A percentile compares a stretch with the other conserved stretches of the same genome.
Conservation (phyloP, 208 protist species). For the Crithidia expoeki region DNA sequence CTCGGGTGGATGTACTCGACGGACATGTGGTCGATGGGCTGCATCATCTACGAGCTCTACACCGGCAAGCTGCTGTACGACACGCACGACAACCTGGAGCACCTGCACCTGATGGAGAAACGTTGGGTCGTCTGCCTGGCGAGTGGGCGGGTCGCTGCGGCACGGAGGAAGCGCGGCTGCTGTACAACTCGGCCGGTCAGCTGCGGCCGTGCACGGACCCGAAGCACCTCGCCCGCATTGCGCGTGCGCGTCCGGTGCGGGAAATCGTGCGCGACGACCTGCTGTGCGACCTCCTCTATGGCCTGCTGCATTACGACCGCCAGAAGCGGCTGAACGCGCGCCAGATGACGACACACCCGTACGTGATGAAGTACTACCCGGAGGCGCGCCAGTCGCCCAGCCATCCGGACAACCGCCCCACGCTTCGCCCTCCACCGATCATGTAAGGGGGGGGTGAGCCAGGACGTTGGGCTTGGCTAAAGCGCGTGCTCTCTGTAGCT, state of each 20-base stretch:
- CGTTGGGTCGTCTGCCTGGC: constrained; percentile 58
- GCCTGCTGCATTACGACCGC: constrained; percentile 78
- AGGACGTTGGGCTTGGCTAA: neutral
- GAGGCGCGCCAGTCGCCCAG: constrained; percentile 66
- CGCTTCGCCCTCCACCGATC: constrained; percentile 47
- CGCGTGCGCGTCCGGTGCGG: constrained; percentile 54
- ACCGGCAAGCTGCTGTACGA: constrained; percentile 79
- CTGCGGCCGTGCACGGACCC: constrained; percentile 65
- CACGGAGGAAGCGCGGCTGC: constrained; percentile 52
- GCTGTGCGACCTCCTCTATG: constrained; percentile 66
- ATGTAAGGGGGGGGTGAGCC: constrained; percentile 22
- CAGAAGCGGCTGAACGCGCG: constrained; percentile 66
- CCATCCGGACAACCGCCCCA: constrained; percentile 64
- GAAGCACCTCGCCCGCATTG: constrained; percentile 67
- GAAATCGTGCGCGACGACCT: constrained; percentile 61
- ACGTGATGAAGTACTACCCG: constrained; percentile 84
- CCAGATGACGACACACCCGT: constrained; percentile 76
- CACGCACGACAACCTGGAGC: constrained; percentile 71
- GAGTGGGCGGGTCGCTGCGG: constrained; percentile 60
- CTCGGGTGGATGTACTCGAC: constrained; percentile 70
- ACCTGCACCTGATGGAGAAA: constrained; percentile 85
- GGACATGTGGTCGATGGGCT: constrained; percentile 84
- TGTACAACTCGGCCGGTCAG: constrained; percentile 54
- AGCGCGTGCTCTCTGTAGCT: constrained; percentile 26
- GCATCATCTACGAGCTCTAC: constrained; percentile 82